phyloP scores from a whole-genome alignment of 768 basidiomycete genomes.

The Rhodosporidiobolus sp. region DNA sequence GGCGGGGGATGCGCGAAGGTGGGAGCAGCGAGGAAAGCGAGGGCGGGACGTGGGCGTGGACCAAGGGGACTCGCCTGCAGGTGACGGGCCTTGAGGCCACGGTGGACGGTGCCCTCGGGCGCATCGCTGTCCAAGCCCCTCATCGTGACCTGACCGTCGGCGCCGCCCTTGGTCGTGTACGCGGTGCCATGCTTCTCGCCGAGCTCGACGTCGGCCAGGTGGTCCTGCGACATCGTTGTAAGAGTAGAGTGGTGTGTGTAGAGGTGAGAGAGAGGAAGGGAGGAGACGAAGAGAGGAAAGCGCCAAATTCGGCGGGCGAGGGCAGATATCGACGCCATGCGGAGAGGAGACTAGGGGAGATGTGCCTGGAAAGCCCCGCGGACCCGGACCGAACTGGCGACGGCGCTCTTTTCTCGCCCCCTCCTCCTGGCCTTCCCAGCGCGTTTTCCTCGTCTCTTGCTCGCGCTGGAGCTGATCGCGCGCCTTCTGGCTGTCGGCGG shows the following conservation, averaged over 20 bases:
- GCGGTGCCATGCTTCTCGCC: neutral
- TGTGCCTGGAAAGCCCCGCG: too few relatives aligned
- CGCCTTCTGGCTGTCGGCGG: too few relatives aligned
- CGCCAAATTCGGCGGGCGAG: neutral
- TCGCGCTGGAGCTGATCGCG: too few relatives aligned
- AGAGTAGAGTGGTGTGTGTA: neutral
- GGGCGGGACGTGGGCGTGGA: neutral
- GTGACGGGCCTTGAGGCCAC: conserved; percentile 8
- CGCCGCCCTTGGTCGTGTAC: neutral
- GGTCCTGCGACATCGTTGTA: neutral
- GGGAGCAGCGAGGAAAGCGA: neutral
- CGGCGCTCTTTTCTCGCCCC: too few relatives aligned
- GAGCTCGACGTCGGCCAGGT: neutral
- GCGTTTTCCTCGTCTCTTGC: too few relatives aligned
- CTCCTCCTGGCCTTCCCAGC: too few relatives aligned
- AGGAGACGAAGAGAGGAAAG: neutral
- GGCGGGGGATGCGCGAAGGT: neutral
- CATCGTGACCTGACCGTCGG: neutral
- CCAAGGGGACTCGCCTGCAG: neutral
- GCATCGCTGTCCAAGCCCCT: neutral
- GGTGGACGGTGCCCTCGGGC: conserved; percentile 13
- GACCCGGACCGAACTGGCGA: too few relatives aligned
- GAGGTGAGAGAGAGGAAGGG: neutral
- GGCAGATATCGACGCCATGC: too few relatives aligned
- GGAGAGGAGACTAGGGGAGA: too few relatives aligned